These are phyloP conservation scores for Capsella rubella DNA, from an alignment of 441 rosid species.

Conservation along the genomic window DNA sequence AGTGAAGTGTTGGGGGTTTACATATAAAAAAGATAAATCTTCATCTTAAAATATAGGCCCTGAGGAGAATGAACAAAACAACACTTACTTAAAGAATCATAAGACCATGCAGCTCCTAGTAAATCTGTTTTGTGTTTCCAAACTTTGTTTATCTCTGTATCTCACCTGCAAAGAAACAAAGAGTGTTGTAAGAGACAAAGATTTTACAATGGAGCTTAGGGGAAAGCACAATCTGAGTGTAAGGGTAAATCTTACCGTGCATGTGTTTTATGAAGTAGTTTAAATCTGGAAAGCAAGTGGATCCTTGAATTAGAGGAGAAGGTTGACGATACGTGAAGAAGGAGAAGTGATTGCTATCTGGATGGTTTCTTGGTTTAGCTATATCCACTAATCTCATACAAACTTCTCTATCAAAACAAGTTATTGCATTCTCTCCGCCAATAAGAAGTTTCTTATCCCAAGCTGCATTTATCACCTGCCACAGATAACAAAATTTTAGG, in stretches of 20 bases:
- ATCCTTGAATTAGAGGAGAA: slow-evolving; percentile 62
- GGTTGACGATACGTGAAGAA: slow-evolving; percentile 73
- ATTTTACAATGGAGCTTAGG: slow-evolving; percentile 9
- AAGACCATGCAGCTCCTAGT: slow-evolving; percentile 10
- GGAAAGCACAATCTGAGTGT: not conserved
- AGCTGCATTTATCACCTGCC: slow-evolving; percentile 70
- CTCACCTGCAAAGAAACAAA: slow-evolving; percentile 38
- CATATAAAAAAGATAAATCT: not conserved
- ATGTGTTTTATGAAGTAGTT: slow-evolving; percentile 65
- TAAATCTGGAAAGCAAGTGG: slow-evolving; percentile 64
- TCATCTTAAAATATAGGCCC: not conserved
- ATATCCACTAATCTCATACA: slow-evolving; percentile 68
- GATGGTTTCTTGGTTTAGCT: slow-evolving; percentile 79
- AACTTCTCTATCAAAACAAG: slow-evolving; percentile 70
- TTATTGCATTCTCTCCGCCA: slow-evolving; percentile 68
- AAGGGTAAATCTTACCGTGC: slow-evolving; percentile 59
- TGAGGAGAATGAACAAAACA: not conserved
- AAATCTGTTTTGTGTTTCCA: slow-evolving; percentile 1
- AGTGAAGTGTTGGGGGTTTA: not conserved
- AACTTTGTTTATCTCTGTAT: slow-evolving; percentile 18
- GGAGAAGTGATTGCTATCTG: slow-evolving; percentile 59
- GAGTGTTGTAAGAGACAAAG: slow-evolving; percentile 1
- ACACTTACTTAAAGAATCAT: not conserved
- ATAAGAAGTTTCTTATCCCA: slow-evolving; percentile 68
- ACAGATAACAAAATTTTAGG: slow-evolving; percentile 29